phyloP scores from a whole-genome alignment of 306 rosid genomes.

The Castanopsis chinensis region DNA sequence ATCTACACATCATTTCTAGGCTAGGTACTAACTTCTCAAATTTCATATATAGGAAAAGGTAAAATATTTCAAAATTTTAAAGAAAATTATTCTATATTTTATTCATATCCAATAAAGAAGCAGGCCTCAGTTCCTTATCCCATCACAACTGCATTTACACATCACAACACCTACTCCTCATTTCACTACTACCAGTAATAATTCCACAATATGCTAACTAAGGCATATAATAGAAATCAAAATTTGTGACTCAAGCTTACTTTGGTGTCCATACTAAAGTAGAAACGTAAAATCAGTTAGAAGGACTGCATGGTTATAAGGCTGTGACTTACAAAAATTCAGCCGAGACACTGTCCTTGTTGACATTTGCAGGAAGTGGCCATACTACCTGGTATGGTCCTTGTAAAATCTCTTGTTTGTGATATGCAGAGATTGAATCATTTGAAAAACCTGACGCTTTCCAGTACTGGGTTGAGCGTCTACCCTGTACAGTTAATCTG shows the following conservation, averaged over 20 bases:
- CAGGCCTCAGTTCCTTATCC: background rate
- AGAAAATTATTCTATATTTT: background rate
- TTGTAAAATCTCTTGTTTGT: constrained; percentile 60
- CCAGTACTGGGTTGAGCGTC: constrained; percentile 38
- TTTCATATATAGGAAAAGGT: background rate
- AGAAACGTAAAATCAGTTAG: background rate
- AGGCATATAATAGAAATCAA: background rate
- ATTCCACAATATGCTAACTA: background rate
- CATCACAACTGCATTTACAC: background rate
- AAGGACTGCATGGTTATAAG: background rate
- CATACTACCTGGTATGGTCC: constrained; percentile 71
- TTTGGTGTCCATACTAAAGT: constrained; percentile 1
- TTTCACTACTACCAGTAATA: background rate
- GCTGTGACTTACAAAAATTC: constrained; percentile 60
- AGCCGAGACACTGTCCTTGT: constrained; percentile 67
- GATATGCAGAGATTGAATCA: constrained; percentile 51
- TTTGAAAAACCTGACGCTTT: constrained; percentile 31
- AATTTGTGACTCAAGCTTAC: background rate
- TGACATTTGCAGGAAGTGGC: constrained; percentile 65
- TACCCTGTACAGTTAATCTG: constrained; percentile 63
- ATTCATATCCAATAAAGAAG: too few species aligned
- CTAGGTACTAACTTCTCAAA: background rate
- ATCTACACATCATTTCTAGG: background rate
- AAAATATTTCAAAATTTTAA: background rate
- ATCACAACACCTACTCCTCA: background rate